Evolutionary conservation across 306 rosid genomes (phyloP).

Genomic region (Cucumis hystrix): DNA sequence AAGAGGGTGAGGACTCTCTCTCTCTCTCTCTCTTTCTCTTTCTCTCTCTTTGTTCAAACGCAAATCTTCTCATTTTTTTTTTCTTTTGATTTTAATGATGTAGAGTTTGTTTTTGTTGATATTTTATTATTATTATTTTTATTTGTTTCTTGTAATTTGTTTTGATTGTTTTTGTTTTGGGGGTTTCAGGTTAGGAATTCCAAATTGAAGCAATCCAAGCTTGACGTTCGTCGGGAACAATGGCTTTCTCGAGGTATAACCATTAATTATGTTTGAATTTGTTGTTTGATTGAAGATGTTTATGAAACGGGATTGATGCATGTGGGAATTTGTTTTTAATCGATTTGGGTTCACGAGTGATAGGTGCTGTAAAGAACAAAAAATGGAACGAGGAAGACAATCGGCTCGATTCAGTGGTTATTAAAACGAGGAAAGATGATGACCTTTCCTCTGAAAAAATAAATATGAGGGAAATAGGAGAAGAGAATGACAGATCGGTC

Average conservation of each 20-base stretch:
- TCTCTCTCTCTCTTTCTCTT: conserved; percentile 3
- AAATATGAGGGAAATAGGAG: conserved; percentile 31
- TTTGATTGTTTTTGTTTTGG: background rate
- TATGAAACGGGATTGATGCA: background rate
- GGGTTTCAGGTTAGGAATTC: conserved; percentile 75
- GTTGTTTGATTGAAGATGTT: background rate
- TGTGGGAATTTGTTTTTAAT: background rate
- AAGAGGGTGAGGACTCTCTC: conserved; percentile 54
- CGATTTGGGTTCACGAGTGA: conserved; percentile 15
- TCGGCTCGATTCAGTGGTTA: conserved; percentile 10
- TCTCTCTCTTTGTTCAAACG: background rate
- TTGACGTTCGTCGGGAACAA: conserved; percentile 96
- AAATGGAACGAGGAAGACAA: conserved; percentile 38
- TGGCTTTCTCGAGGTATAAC: conserved; percentile 83
- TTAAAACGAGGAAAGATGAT: conserved; percentile 21
- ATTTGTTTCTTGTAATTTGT: background rate
- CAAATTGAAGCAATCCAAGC: conserved; percentile 93
- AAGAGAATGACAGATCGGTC: conserved; percentile 29
- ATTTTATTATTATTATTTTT: background rate
- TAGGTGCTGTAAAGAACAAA: conserved; percentile 60
- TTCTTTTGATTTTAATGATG: background rate
- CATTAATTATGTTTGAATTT: background rate
- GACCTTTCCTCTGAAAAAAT: conserved; percentile 33
- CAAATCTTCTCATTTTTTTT: conserved; percentile 7
- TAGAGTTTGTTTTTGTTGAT: background rate